Conservation (phyloP, 768 basidiomycete species). For the Kwoniella pini region DNA sequence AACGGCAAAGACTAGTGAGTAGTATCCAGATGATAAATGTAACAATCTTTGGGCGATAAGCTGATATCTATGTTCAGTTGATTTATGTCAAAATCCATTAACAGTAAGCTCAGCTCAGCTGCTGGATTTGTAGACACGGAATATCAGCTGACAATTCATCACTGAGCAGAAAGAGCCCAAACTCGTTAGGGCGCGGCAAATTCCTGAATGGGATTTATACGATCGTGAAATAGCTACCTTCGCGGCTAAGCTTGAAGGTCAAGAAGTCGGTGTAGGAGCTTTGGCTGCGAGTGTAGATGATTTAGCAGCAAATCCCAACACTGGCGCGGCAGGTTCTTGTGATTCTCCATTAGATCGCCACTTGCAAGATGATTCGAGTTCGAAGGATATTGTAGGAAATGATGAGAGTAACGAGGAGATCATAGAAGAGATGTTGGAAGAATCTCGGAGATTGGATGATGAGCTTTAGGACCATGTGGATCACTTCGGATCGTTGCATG, state of each 20-base stretch:
- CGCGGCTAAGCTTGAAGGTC: conserved; percentile 58
- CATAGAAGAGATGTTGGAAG: conserved; percentile 13
- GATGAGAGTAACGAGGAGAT: conserved; percentile 4
- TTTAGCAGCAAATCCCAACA: conserved; percentile 21
- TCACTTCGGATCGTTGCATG: neutral
- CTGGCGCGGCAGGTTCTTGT: no score
- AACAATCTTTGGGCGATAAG: neutral
- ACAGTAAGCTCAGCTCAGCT: conserved; percentile 64
- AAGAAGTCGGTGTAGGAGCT: conserved; percentile 20
- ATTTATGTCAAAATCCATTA: conserved; percentile 93
- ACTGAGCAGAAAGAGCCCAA: conserved; percentile 88
- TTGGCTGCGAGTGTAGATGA: conserved; percentile 45
- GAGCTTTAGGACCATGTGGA: conserved; percentile 8
- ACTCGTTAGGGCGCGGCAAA: conserved; percentile 83
- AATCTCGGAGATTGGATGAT: conserved; percentile 9
- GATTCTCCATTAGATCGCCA: no score
- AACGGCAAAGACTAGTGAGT: conserved; percentile 56
- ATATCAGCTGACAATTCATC: conserved; percentile 17
- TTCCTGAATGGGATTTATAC: conserved; percentile 97
- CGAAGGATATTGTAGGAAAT: conserved; percentile 1
- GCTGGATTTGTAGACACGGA: neutral
- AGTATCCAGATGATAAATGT: neutral
- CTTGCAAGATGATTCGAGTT: neutral
- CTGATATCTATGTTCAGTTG: conserved; percentile 65
- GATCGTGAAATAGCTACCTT: conserved; percentile 87